These are phyloP conservation scores for Starmerella stigmatis DNA, from an alignment of 805 yeast genomes.

Conservation along the genomic window DNA sequence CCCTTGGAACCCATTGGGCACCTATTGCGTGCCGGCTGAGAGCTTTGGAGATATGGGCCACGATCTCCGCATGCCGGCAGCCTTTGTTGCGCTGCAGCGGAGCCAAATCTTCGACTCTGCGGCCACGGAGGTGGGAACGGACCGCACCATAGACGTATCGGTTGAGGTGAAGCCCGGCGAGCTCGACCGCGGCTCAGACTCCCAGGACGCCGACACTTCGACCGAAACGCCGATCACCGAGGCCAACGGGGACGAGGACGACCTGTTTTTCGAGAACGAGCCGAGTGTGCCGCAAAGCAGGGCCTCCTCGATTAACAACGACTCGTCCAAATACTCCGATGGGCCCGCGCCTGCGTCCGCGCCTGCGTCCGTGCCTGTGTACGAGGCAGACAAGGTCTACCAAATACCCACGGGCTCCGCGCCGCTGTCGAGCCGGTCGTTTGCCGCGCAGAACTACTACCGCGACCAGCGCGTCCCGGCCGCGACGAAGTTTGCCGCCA, in stretches of 20 bases:
- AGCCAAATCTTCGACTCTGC: constrained; percentile 4
- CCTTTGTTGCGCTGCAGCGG: constrained; percentile 24
- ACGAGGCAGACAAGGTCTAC: not conserved
- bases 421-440: not conserved
- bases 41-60: constrained; percentile 16
- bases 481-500: not conserved
- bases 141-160: not conserved
- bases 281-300: not conserved
- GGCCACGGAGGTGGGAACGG: not conserved
- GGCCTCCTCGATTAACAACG: not conserved
- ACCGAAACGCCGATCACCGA: constrained; percentile 1
- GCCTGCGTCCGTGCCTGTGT: too few relatives aligned
- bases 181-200: not conserved
- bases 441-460: not conserved
- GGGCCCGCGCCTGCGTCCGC: too few relatives aligned
- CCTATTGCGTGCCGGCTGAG: not conserved
- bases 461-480: not conserved
- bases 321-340: not conserved
- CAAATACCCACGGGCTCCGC: not conserved
- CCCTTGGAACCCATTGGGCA: constrained; percentile 1
- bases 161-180: not conserved
- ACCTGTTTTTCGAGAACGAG: constrained; percentile 9
- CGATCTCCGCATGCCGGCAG: constrained; percentile 26
- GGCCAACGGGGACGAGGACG: constrained; percentile 2
- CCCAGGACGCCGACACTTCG: not conserved